phyloP scores from a whole-genome alignment of 2,329 filamentous ascomycete species.

The Colletotrichum aenigma region DNA sequence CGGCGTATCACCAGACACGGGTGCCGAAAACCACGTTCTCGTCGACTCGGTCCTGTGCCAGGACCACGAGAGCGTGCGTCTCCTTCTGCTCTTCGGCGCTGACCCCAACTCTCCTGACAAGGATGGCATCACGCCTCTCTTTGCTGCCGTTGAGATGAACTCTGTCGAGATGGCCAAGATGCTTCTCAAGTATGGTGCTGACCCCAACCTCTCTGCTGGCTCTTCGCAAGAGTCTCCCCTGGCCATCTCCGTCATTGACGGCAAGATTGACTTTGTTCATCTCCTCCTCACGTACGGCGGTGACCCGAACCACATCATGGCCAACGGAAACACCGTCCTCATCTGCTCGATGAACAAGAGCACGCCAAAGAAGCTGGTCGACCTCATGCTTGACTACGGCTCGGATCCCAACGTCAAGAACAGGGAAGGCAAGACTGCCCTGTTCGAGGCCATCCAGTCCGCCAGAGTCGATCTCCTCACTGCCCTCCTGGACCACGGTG shows the following conservation, averaged over 20 bases:
- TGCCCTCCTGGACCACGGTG: slow-evolving; percentile 56
- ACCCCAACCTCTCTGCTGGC: slow-evolving; percentile 56
- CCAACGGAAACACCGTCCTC: slow-evolving; percentile 65
- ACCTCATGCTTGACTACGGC: slow-evolving; percentile 65
- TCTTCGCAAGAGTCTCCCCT: slow-evolving; percentile 60
- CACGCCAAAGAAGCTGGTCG: slow-evolving; percentile 57
- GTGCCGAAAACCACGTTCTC: slow-evolving; percentile 50
- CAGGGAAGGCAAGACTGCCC: slow-evolving; percentile 63
- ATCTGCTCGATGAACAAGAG: slow-evolving; percentile 65
- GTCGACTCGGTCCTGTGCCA: slow-evolving; percentile 56
- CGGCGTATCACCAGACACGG: slow-evolving; percentile 57
- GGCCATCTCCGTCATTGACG: slow-evolving; percentile 51
- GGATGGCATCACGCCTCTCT: slow-evolving; percentile 55
- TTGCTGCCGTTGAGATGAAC: slow-evolving; percentile 53
- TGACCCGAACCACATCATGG: slow-evolving; percentile 56
- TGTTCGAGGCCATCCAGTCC: slow-evolving; percentile 65
- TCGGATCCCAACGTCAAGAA: slow-evolving; percentile 64
- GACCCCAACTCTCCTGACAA: slow-evolving; percentile 57
- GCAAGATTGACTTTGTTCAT: slow-evolving; percentile 61
- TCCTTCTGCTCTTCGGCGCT: slow-evolving; percentile 61
- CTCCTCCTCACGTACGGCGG: slow-evolving; percentile 67
- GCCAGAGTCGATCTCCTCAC: slow-evolving; percentile 62
- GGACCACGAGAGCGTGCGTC: slow-evolving; percentile 57
- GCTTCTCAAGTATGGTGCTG: slow-evolving; percentile 69
- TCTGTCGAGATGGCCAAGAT: slow-evolving; percentile 62